Evolutionary conservation across 2,329 filamentous ascomycete genomes (phyloP).

Genomic region (Fusarium brevicatenulatum): DNA sequence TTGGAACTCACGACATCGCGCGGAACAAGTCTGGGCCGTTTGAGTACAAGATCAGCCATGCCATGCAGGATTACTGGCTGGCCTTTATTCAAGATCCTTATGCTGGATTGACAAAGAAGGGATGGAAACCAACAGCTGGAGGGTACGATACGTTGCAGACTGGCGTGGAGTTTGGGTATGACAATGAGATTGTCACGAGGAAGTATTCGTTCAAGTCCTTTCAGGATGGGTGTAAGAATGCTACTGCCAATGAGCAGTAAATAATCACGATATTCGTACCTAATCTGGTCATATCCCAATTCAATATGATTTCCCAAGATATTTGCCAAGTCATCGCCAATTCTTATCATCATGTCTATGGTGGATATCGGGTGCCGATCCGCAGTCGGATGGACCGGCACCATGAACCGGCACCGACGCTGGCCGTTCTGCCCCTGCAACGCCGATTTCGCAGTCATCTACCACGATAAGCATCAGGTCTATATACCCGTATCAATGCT

Average conservation of each 20-base stretch:
- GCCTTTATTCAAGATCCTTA: not conserved
- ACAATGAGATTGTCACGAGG: not conserved
- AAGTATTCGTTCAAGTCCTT: not conserved
- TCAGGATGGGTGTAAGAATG: not conserved
- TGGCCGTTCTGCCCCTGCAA: not conserved
- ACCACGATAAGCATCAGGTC: not conserved
- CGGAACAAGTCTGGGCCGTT: not conserved
- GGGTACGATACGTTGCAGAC: not conserved
- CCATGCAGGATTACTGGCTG: slow-evolving; percentile 14
- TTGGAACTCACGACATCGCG: slow-evolving; percentile 3
- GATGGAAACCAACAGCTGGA: not conserved
- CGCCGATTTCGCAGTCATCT: not conserved
- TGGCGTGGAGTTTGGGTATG: not conserved
- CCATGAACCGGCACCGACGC: not conserved
- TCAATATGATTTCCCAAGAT: rapidly evolving
- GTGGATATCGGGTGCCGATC: not conserved
- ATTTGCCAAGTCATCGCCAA: rapidly evolving
- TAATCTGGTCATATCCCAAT: not conserved
- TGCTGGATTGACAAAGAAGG: not conserved
- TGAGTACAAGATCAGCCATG: not conserved
- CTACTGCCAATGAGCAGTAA: not conserved
- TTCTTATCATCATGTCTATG: not conserved
- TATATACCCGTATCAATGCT: not conserved
- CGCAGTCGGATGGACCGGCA: not conserved
- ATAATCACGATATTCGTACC: not conserved